A percentile compares a stretch with the other conserved stretches of the same genome.
These are phyloP conservation scores for Hibiscus mutabilis DNA, from an alignment of 345 rosid genomes.

Conservation along the genomic window DNA sequence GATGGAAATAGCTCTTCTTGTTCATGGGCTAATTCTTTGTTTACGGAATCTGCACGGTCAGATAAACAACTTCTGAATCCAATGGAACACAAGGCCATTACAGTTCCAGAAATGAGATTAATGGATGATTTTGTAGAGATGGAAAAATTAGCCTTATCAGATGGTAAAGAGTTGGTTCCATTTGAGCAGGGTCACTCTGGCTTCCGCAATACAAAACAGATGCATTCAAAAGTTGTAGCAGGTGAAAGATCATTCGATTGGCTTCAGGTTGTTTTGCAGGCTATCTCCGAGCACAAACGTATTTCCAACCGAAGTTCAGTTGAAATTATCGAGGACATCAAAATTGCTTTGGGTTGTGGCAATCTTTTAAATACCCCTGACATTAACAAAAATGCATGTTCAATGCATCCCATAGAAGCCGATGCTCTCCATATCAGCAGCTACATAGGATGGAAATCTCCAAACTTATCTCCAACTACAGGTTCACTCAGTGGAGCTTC, in stretches of 20 bases:
- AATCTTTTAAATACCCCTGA: slow-evolving; percentile 16
- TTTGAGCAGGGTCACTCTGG: slow-evolving; percentile 12
- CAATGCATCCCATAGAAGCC: slow-evolving; percentile 20
- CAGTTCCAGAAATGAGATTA: slow-evolving; percentile 45
- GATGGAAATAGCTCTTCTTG: slow-evolving; percentile 49
- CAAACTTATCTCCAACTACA: slow-evolving; percentile 1
- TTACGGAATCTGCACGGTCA: slow-evolving; percentile 42
- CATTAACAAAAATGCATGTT: slow-evolving; percentile 8
- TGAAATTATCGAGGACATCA: slow-evolving; percentile 68
- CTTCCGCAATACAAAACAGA: slow-evolving; percentile 11
- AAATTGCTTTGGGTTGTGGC: slow-evolving; percentile 66
- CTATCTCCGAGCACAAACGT: slow-evolving; percentile 54
- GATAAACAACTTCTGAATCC: slow-evolving; percentile 27
- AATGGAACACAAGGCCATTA: slow-evolving; percentile 19
- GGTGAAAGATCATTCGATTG: slow-evolving; percentile 56
- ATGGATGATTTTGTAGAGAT: slow-evolving; percentile 77
- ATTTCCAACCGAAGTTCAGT: slow-evolving; percentile 48
- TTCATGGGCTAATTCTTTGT: slow-evolving; percentile 55
- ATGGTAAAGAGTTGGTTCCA: slow-evolving; percentile 29
- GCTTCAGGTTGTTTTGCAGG: slow-evolving; percentile 85
- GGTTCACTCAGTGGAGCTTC: slow-evolving; percentile 21
- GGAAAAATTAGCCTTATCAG: slow-evolving; percentile 63
- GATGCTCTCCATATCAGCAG: slow-evolving; percentile 23
- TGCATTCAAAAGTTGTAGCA: slow-evolving; percentile 18
- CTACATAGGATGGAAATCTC: slow-evolving; percentile 42